Evolutionary conservation across 208 protist species (phyloP), one percentile per base, ranked within the genome.

Genomic region (Naegleria gruberi): DNA sequence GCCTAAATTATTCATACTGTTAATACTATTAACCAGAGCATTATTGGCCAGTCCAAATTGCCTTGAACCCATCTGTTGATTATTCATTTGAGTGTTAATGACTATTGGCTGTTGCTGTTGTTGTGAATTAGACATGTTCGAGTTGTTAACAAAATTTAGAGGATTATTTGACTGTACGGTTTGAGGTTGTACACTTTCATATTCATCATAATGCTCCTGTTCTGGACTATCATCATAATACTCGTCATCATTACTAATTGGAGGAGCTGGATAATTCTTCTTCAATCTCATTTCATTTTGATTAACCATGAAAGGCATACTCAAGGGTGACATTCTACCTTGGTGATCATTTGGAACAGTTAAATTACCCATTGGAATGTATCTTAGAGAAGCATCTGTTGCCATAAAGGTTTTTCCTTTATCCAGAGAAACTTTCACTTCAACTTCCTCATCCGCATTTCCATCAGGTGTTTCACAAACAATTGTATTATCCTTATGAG

Each of bases 391-490:
- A 77, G 65, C 65, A n/a, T 77, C 65, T 1, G 65, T 77, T 12
- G 65, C 65, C 65, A 77, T 77, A 77, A 77, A 77, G 34, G 65
- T 37, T 77, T 77, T 77, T 37, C 65, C 65, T n/a, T 77, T 77
- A 37, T 77, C 65, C 8, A 77, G 34, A 77, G 65, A 77, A 77
- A 77, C 65, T 8, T 77, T 77, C 34, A 77, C 65, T 26, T 77
- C 65, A 30, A 77, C 65, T 37, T 77, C 65, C 34, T 77, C 30
- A 77, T 77, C 65, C 1, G 65, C 65, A 37, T 37, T 37, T 37
- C 65, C 65, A 37, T 77, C 65, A 77, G 65, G 65, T 37, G 65
- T 77, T 77, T 77, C 65, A 77, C 65, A 77, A 77, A 77, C 65
- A 37, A 77, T 77, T 37, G 65, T 77, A n/a, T 77, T 77, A 37